Conservation (phyloP, 345 rosid genomes). For the Gossypium turneri region DNA sequence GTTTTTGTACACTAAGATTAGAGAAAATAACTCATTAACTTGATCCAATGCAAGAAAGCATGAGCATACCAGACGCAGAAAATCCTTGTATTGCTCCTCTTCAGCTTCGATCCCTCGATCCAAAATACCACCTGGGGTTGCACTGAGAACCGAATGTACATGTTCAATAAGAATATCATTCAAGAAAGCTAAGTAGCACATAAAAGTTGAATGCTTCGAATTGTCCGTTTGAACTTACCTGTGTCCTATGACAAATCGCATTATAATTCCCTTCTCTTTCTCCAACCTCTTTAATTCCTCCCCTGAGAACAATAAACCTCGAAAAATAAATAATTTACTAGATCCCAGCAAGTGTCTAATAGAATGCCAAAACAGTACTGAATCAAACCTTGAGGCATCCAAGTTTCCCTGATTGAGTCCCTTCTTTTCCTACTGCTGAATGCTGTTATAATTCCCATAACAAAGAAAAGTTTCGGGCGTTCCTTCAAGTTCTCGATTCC, state of each 20-base stretch:
- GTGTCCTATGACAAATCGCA: slow-evolving; percentile 61
- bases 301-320: slow-evolving; percentile 37
- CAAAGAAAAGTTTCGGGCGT: slow-evolving; percentile 64
- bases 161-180: slow-evolving; percentile 3
- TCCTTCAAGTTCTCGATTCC: slow-evolving; percentile 42
- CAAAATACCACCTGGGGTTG: slow-evolving; percentile 59
- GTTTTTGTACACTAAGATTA: not conserved
- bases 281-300: slow-evolving; percentile 59
- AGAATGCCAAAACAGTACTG: not conserved
- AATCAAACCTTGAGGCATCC: slow-evolving; percentile 69
- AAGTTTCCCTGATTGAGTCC: slow-evolving; percentile 72
- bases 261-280: slow-evolving; percentile 64
- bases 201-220: slow-evolving; percentile 1
- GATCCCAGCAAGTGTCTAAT: slow-evolving; percentile 3
- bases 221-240: slow-evolving; percentile 29
- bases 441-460: slow-evolving; percentile 77
- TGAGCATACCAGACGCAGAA: slow-evolving; percentile 53
- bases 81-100: slow-evolving; percentile 64
- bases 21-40: not conserved
- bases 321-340: slow-evolving; percentile 12
- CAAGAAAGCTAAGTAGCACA: not conserved
- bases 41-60: not conserved
- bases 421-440: slow-evolving; percentile 80
- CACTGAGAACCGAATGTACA: slow-evolving; percentile 36
- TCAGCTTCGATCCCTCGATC: slow-evolving; percentile 70